These are phyloP conservation scores for Rachicladosporium sp. DNA, from an alignment of 2,329 filamentous ascomycete species.

Conservation along the genomic window DNA sequence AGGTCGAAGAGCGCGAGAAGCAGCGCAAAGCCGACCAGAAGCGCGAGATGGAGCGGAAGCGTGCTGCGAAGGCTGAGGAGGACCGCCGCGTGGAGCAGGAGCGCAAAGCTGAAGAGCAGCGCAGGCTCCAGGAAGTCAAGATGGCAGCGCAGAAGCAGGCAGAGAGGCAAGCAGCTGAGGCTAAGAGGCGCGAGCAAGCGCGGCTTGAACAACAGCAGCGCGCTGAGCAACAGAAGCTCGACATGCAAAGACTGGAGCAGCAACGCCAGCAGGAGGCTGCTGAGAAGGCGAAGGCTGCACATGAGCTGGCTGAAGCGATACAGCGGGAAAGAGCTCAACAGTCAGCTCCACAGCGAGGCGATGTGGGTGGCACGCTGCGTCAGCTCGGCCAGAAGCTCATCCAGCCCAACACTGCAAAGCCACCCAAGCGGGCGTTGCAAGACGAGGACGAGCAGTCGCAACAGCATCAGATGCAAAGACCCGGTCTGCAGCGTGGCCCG, in stretches of 20 bases:
- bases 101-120: constrained; percentile 27
- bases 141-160: constrained; percentile 25
- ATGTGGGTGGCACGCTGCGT: constrained; percentile 39
- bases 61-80: constrained; percentile 57
- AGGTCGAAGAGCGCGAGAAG: constrained; percentile 69
- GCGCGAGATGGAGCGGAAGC: constrained; percentile 66
- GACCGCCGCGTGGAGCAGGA: constrained; percentile 27
- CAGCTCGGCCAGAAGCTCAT: constrained; percentile 51
- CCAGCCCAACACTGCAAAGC: constrained; percentile 55
- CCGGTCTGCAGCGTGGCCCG: constrained; percentile 44
- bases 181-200: constrained; percentile 26
- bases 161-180: constrained; percentile 32
- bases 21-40: constrained; percentile 73
- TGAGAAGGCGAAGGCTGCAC: constrained; percentile 19
- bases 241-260: constrained; percentile 15
- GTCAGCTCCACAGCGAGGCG: constrained; percentile 30
- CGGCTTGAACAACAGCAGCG: constrained; percentile 28
- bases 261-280: constrained; percentile 16
- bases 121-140: constrained; percentile 24
- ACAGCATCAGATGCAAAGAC: constrained; percentile 37
- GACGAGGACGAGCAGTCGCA: constrained; percentile 50
- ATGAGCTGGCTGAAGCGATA: constrained; percentile 24
- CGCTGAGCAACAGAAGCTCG: constrained; percentile 18
- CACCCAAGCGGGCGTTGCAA: constrained; percentile 63
- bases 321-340: constrained; percentile 23